Percentiles rank a stretch among this genome's conserved stretches.
Conservation (phyloP, 2,329 filamentous ascomycete species). For the Lecanosticta acicola region DNA sequence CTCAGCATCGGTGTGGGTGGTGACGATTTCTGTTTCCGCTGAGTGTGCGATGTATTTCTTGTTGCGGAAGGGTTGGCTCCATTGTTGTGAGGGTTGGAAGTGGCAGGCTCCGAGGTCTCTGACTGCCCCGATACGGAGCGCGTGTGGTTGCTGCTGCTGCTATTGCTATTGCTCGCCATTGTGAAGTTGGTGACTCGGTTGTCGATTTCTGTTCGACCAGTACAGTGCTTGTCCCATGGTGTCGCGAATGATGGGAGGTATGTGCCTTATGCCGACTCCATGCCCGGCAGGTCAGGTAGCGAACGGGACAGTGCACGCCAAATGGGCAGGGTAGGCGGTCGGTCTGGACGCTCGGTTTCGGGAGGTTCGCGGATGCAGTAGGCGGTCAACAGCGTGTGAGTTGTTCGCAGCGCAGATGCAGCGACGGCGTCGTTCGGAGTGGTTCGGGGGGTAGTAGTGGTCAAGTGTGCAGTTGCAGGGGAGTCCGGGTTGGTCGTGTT, state of each 20-base stretch:
- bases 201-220: constrained; percentile 6
- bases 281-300: constrained; percentile 6
- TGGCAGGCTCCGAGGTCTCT: constrained; percentile 35
- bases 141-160: constrained; percentile 26
- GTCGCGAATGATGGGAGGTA: constrained; percentile 1
- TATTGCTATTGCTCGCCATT: constrained; percentile 32
- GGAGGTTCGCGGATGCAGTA: neutral
- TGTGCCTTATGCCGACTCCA: constrained; percentile 11
- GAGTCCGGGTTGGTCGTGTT: neutral
- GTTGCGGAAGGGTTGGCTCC: constrained; percentile 6
- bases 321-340: neutral
- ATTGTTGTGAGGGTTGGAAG: neutral
- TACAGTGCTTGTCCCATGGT: constrained; percentile 12
- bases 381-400: neutral
- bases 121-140: constrained; percentile 34
- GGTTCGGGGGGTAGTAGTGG: too few relatives aligned
- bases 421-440: neutral
- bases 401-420: neutral
- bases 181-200: constrained; percentile 14
- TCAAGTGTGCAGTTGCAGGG: neutral
- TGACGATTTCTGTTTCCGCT: constrained; percentile 7
- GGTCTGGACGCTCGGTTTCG: neutral
- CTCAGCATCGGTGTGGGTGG: constrained; percentile 18
- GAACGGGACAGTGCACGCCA: constrained; percentile 1
- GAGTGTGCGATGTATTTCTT: constrained; percentile 13